phyloP scores from a whole-genome alignment of 495 filamentous ascomycete species.

The Talaromyces nanjingensis region DNA sequence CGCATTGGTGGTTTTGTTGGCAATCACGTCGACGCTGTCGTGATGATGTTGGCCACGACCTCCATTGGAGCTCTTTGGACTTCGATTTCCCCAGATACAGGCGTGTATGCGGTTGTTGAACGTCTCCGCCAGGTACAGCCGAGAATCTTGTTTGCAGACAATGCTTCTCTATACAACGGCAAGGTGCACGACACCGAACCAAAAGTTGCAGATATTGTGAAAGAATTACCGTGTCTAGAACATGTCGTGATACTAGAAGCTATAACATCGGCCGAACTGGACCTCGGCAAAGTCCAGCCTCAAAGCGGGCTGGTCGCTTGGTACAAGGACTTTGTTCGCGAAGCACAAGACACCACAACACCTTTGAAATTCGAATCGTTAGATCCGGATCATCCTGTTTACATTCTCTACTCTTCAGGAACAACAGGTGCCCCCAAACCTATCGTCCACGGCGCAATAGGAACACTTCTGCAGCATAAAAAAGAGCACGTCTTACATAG shows the following conservation, averaged over 20 bases:
- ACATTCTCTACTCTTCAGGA: constrained; percentile 81
- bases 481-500: constrained; percentile 87
- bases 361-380: constrained; percentile 65
- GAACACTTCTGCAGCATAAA: constrained; percentile 87
- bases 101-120: constrained; percentile 74
- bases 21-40: constrained; percentile 75
- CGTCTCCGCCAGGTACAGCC: constrained; percentile 77
- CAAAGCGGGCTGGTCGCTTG: constrained; percentile 41
- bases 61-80: constrained; percentile 87
- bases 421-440: constrained; percentile 90
- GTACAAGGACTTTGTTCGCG: constrained; percentile 44
- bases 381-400: constrained; percentile 75
- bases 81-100: constrained; percentile 77
- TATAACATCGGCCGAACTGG: constrained; percentile 39
- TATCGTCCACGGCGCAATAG: constrained; percentile 83
- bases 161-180: constrained; percentile 81
- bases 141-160: constrained; percentile 74
- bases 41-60: constrained; percentile 78
- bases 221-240: constrained; percentile 54
- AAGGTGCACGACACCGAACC: constrained; percentile 64
- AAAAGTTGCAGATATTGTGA: constrained; percentile 68
- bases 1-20: constrained; percentile 80
- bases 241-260: constrained; percentile 65
- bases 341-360: constrained; percentile 32
- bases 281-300: constrained; percentile 39